Evolutionary conservation across 495 filamentous ascomycete genomes (phyloP).

Genomic region (Tuber magnatum): DNA sequence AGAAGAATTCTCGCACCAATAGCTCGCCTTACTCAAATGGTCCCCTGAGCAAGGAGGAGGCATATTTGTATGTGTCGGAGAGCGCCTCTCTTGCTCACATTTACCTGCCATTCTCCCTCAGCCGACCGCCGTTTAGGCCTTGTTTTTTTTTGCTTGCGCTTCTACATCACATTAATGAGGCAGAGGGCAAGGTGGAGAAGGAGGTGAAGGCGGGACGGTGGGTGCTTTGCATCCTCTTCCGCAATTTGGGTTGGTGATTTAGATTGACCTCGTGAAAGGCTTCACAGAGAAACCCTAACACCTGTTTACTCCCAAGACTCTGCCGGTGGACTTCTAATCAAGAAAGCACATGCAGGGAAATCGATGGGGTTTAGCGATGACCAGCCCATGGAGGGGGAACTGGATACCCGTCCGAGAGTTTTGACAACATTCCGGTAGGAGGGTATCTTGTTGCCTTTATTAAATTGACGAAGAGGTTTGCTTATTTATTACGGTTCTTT

Average conservation of each 20-base stretch:
- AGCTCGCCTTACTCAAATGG: not conserved
- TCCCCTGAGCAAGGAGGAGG: not conserved
- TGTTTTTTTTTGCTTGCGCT: not conserved
- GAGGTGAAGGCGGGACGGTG: not conserved
- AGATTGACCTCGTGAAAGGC: not conserved
- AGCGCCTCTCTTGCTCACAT: not conserved
- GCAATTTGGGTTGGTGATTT: not conserved
- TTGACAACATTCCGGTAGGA: conserved; percentile 57
- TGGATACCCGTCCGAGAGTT: conserved; percentile 57
- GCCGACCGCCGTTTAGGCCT: no score
- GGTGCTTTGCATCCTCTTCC: not conserved
- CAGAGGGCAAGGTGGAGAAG: not conserved
- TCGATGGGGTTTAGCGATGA: conserved; percentile 9
- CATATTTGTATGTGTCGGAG: not conserved
- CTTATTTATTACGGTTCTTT: conserved; percentile 62
- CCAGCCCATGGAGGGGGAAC: conserved; percentile 55
- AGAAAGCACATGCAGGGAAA: not conserved
- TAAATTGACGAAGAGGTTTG: conserved; percentile 71
- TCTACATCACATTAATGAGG: not conserved
- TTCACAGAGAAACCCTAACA: not conserved
- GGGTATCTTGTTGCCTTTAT: conserved; percentile 66
- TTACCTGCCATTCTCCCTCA: not conserved
- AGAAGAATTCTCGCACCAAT: not conserved
- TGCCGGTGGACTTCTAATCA: not conserved
- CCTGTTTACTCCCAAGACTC: not conserved